Base-by-base conservation (phyloP, 129 eudicot genomes). In the Helianthus tuberosus region DNA sequence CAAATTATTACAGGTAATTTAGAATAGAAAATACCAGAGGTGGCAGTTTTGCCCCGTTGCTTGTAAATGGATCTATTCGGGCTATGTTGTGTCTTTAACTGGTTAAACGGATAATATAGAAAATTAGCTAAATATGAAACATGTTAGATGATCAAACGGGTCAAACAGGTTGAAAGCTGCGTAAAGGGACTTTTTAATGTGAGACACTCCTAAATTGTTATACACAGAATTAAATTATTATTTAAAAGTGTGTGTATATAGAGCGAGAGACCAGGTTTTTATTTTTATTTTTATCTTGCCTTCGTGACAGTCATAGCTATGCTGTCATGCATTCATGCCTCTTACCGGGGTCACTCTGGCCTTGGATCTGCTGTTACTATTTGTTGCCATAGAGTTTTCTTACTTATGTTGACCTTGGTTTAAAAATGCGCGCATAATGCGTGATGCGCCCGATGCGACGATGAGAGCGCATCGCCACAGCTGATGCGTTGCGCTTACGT, bases 1-100 rank as follows among this genome's bases (percentile, higher is more conserved):
- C 99, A 32, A 90, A 84, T 75, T 94, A 94, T 81, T 91, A 91
- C 89, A 94, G 99, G 97, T 88, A 80, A 52, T 25, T 69, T 6
- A 20, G 60, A 64, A 65, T 38, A 13, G 16, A 48, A 57, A 27
- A 72, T 49, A 69, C 20, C 11, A 77, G n/a, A 27, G 23, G 14
- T 59, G 14, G 12, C 47, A 63, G 36, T 5, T 14, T 63, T 13
- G 6, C 36, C 27, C 12, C 5, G 0, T 61, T 61, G 32, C 66
- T 61, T 61, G 9, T 29, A 29, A 59, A 27, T 27, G 15, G n/a
- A 43, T 13, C 66, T 27, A 38, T 64, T 64, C 5, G 1, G 48
- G 62, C 5, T 6, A 15, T 64, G 27, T 15, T n/a, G 15, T 15
- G 39, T 39, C 25, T 64, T 25, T 16, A n/a, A 14, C 32, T 1